A percentile compares a stretch with the other conserved stretches of the same genome.
Conservation (phyloP, 2,329 filamentous ascomycete species). For the Calonectria ilicicola region DNA sequence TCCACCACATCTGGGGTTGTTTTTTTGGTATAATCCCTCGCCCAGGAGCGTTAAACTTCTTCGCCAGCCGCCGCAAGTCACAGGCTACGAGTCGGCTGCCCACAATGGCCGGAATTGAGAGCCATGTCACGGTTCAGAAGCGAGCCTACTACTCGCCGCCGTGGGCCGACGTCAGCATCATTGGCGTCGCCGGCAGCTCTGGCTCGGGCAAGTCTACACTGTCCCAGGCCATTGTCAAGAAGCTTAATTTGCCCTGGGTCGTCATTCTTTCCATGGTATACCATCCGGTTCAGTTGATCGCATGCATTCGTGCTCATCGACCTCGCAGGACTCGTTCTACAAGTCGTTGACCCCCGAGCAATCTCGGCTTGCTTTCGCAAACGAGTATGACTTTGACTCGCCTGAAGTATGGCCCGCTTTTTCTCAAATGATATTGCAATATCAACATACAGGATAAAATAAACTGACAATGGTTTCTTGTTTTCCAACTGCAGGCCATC, state of each 20-base stretch:
- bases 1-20: slow-evolving; percentile 7
- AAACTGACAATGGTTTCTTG: slow-evolving; percentile 11
- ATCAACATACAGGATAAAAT: neutral
- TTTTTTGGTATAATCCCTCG: slow-evolving; percentile 12
- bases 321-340: slow-evolving; percentile 92
- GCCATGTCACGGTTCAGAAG: slow-evolving; percentile 64
- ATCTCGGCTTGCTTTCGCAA: slow-evolving; percentile 83
- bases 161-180: slow-evolving; percentile 96
- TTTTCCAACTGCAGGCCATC: slow-evolving; percentile 69
- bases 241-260: slow-evolving; percentile 95
- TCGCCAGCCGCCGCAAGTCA: neutral
- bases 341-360: slow-evolving; percentile 86
- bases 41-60: neutral
- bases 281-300: slow-evolving; percentile 14
- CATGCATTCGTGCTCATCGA: slow-evolving; percentile 36
- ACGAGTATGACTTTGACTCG: slow-evolving; percentile 96
- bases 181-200: slow-evolving; percentile 94
- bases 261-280: slow-evolving; percentile 95
- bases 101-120: slow-evolving; percentile 45
- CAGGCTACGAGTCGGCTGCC: slow-evolving; percentile 22
- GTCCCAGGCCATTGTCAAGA: slow-evolving; percentile 89
- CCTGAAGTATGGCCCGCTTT: slow-evolving; percentile 68
- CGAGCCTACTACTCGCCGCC: slow-evolving; percentile 88
- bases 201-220: slow-evolving; percentile 95
- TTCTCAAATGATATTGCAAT: neutral